phyloP scores from a whole-genome alignment of 1,284 basidiomycete species.

The Ustilago sp. region DNA sequence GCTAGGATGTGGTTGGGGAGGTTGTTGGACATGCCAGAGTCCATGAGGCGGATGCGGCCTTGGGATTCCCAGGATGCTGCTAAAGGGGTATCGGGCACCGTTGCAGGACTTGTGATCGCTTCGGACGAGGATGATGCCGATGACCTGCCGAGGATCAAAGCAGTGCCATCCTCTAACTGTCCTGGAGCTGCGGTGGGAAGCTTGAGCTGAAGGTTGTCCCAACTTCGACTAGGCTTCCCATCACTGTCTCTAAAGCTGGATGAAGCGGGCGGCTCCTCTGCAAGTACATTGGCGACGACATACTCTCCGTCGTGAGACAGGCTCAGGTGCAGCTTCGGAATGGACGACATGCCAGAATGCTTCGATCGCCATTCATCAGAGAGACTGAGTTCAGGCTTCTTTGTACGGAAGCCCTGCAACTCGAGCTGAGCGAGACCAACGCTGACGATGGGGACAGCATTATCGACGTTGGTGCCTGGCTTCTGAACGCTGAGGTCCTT shows the following conservation, averaged over 20 bases:
- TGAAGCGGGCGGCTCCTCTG: conserved; percentile 51
- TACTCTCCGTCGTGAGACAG: conserved; percentile 88
- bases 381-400: conserved; percentile 38
- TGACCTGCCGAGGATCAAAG: conserved; percentile 4
- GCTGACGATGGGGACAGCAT: background rate
- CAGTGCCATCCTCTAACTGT: conserved; percentile 7
- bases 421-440: conserved; percentile 23
- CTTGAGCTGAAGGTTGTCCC: conserved; percentile 14
- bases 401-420: conserved; percentile 21
- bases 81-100: background rate
- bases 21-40: conserved; percentile 67
- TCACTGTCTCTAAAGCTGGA: background rate
- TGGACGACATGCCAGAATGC: conserved; percentile 35
- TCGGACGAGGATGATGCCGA: background rate
- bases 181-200: background rate
- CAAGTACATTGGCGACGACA: conserved; percentile 79
- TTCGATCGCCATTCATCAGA: conserved; percentile 49
- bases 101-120: background rate
- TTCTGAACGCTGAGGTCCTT: conserved; percentile 75
- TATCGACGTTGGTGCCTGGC: background rate
- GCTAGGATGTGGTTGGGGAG: conserved; percentile 65
- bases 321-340: conserved; percentile 74
- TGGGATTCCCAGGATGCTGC: conserved; percentile 46
- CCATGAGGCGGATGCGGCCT: conserved; percentile 62
- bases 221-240: background rate